Evolutionary conservation across 306 rosid genomes (phyloP), one percentile per base, ranked within the genome.

Genomic region (Gastrolobium villosum): DNA sequence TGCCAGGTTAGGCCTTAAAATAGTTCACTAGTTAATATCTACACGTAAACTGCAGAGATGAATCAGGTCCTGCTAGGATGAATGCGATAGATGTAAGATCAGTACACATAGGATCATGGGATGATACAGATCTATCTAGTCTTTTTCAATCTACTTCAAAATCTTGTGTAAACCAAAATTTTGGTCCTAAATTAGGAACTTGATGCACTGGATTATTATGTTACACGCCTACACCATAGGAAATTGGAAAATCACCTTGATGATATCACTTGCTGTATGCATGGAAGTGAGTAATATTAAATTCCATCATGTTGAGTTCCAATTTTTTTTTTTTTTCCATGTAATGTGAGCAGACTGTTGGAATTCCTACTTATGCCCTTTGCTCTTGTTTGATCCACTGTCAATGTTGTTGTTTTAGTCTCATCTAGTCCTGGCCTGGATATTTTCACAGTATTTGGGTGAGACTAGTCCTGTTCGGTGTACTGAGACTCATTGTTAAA

Each of bases 1-100:
- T 94, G 97, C 99, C 99, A 71, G 99, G 99, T 90, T 85, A 73
- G 76, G 30, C 48, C 45, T 79, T 70, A 11, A 40, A 39, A 20
- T 64, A 55, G 10, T 59, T 70, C 57, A 48, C 54, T 40, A 11
- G 35, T 77, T 20, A 20, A 49, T 30, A 26, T 71, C 57, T 13
- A n/a, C 49, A 48, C 40, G 10, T 15, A 28, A 52, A 28, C 55
- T 15, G 10, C 72, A 36, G 35, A 13, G 79, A 46, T 46, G 34
- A 56, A 32, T 52, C 52, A 45, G 72, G 28, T 54, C 65, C 60
- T 62, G 55, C 70, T 13, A 7, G 26, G 36, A 53, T 75, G 31
- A 46, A 39, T 68, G 14, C 6, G 26, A 30, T 48, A 46, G 76
- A 39, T 44, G 36, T n/a, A 78, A 39, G 55, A 65, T 75, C 6